These are phyloP conservation scores for Pichia kudriavzevii DNA, from an alignment of 1,139 yeast species.

Conservation along the genomic window DNA sequence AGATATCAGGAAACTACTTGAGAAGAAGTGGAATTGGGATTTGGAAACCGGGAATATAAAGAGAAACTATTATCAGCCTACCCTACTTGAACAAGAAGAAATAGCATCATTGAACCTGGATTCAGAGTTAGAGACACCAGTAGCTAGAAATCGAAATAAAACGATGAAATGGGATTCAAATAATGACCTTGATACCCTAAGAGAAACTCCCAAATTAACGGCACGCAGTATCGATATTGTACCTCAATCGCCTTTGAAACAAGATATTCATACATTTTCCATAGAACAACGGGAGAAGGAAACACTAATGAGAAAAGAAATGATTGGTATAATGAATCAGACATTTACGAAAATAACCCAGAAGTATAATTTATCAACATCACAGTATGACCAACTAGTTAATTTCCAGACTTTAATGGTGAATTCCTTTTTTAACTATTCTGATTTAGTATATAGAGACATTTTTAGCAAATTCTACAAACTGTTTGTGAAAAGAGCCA, in stretches of 20 bases:
- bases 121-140: no score
- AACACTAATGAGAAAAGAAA: constrained; percentile 17
- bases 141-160: no score
- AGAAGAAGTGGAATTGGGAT: constrained; percentile 27
- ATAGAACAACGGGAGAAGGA: constrained; percentile 13
- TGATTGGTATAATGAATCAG: constrained; percentile 27
- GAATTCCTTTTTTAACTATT: constrained; percentile 20
- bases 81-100: constrained; percentile 4
- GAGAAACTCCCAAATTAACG: constrained; percentile 9
- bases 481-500: constrained; percentile 23
- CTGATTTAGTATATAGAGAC: constrained; percentile 23
- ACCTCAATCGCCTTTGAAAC: constrained; percentile 15
- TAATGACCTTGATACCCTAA: constrained; percentile 6
- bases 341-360: constrained; percentile 27
- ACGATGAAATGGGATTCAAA: constrained; percentile 12
- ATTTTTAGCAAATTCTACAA: constrained; percentile 26
- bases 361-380: constrained; percentile 25
- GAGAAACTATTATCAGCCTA: constrained; percentile 23
- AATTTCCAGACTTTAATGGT: constrained; percentile 25
- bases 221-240: constrained; percentile 12
- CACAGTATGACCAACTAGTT: constrained; percentile 28
- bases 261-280: background rate
- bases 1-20: constrained; percentile 20
- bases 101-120: no score
- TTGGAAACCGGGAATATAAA: constrained; percentile 22